Evolutionary conservation across 768 basidiomycete species (phyloP).

Genomic region (Agaricus blazei): DNA sequence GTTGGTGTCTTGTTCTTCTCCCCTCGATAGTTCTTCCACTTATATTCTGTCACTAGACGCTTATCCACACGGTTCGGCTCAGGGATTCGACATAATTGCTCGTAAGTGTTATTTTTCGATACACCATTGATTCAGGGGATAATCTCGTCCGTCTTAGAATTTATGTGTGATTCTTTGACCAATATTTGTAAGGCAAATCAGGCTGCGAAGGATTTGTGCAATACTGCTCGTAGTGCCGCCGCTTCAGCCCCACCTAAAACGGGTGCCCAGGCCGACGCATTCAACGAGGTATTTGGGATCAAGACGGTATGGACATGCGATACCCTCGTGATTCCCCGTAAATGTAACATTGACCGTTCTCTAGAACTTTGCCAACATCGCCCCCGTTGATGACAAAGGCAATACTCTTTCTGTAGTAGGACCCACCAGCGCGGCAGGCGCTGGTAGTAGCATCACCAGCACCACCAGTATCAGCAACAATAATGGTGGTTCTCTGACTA

Average conservation of each 20-base stretch:
- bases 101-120: conserved; percentile 14
- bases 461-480: conserved; percentile 13
- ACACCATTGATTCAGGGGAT: background rate
- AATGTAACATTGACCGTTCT: background rate
- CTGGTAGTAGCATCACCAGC: background rate
- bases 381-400: conserved; percentile 36
- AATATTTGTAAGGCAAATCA: conserved; percentile 51
- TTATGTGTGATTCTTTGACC: conserved; percentile 50
- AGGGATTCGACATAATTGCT: conserved; percentile 51
- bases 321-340: background rate
- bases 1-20: conserved; percentile 18
- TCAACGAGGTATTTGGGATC: conserved; percentile 38
- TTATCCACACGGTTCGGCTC: conserved; percentile 51
- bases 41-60: conserved; percentile 21
- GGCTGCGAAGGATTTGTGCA: conserved; percentile 48
- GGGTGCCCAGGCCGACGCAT: conserved; percentile 53
- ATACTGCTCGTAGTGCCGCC: conserved; percentile 34
- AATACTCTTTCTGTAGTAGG: conserved; percentile 25
- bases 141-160: conserved; percentile 19
- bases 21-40: background rate
- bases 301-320: conserved; percentile 24
- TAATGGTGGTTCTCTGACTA: conserved; percentile 1
- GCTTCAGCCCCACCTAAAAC: conserved; percentile 33
- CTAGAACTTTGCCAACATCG: conserved; percentile 33
- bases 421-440: background rate